Evolutionary conservation across 305 asterid genomes (phyloP).

Genomic region (Ilex paraguariensis): DNA sequence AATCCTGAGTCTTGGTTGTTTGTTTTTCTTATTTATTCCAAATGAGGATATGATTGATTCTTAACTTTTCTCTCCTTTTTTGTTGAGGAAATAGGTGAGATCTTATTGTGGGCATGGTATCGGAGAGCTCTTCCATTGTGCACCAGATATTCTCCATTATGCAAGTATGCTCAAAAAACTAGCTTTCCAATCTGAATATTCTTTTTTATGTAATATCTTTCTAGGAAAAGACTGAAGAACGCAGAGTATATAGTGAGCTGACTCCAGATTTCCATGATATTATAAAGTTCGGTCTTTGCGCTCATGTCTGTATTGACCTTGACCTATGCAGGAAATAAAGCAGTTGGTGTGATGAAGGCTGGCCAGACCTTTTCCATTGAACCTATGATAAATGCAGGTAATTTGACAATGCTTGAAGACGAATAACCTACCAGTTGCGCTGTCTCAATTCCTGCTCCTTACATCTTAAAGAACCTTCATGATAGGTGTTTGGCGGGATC

Average conservation of each 20-base stretch:
- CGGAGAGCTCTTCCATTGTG: constrained; percentile 97
- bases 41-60: too few species aligned
- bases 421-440: neutral
- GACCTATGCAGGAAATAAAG: constrained; percentile 83
- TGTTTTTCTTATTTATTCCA: too few species aligned
- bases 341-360: constrained; percentile 95
- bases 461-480: constrained; percentile 11
- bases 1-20: neutral
- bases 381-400: constrained; percentile 94
- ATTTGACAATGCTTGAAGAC: neutral
- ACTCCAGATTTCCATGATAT: neutral
- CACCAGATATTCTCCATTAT: constrained; percentile 95
- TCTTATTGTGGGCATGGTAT: constrained; percentile 97
- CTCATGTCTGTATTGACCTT: constrained; percentile 28
- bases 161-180: constrained; percentile 72
- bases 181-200: neutral
- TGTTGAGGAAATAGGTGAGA: constrained; percentile 43
- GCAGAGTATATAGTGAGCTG: neutral
- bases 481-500: constrained; percentile 91
- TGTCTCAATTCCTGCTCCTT: too few species aligned
- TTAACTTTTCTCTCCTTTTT: too few species aligned
- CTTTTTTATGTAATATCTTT: neutral
- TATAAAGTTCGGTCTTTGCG: constrained; percentile 1
- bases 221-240: neutral
- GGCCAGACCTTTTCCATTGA: constrained; percentile 97